Base-by-base conservation (phyloP, 352 stramenopile species). In the Phytophthora sojae region DNA sequence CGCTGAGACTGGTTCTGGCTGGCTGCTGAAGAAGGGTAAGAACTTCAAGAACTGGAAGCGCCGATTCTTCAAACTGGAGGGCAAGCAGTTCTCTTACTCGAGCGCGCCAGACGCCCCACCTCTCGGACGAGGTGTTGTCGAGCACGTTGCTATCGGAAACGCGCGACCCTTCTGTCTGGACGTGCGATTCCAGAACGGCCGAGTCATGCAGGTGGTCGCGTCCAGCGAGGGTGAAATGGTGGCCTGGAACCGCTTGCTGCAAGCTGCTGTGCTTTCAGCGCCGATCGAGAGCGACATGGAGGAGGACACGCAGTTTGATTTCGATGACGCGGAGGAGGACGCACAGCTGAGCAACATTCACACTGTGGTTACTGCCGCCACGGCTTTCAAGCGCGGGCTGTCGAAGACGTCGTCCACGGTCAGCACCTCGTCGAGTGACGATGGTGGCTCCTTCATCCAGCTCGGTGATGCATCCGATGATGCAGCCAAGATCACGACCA, bases 1-100 rank as follows among this genome's bases (percentile, higher is more conserved):
- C 15, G 51, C 59, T 17, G 76, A 87, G 32, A 53, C 68, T 9
- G 75, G 79, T 14, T 63, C 69, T 32, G 82, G 82, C 19, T 90
- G 80, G 80, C 51, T 90, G 35, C 61, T 87, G 58, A 90, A 90
- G 64, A 90, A 86, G 50, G 80, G 82, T 25, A 73, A 85, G 60
- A 88, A 87, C 51, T 86, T 89, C 67, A 87, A 86, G 71, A 89
- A 77, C 5, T 92, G 84, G 84, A 90, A 90, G 61, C 76, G 82
- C 1, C 80, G 84, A 37, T 92, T 79, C 64, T 89, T 92, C 61
- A 72, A 82, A 19, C 66, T 92, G 2, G 77, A 90, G 12, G 77
- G 81, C 21, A 86, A 85, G 23, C 74, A 82, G 54, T 71, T 96
- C 1, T 88, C 79, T 19, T 96, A 96, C 58, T 72, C 80, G 7